Percentiles rank a stretch among this genome's conserved stretches.
Conservation (phyloP, 352 stramenopile genomes). For the Pythium insidiosum region DNA sequence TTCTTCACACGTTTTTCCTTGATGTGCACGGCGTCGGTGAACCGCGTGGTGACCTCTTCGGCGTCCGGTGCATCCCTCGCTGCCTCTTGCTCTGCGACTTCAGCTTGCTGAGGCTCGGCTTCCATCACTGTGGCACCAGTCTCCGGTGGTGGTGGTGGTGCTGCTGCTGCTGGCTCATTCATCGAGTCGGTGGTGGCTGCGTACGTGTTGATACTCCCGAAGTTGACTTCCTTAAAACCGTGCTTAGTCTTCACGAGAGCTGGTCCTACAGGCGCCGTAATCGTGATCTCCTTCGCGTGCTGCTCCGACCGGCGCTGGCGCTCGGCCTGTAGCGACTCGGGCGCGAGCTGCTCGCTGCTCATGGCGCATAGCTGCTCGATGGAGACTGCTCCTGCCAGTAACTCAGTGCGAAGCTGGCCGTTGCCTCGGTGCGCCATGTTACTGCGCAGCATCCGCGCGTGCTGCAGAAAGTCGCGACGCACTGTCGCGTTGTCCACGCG, state of each 20-base stretch:
- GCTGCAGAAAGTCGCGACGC: conserved; percentile 32
- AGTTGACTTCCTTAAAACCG: conserved; percentile 37
- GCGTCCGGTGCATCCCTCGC: too few relatives aligned
- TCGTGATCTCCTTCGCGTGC: conserved; percentile 31
- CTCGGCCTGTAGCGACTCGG: conserved; percentile 34
- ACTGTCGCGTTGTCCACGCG: conserved; percentile 20
- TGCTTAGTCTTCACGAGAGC: conserved; percentile 43
- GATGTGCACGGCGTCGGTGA: too few relatives aligned
- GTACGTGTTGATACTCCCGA: conserved; percentile 2
- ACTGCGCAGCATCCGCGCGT: conserved; percentile 41
- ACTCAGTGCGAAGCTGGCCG: conserved; percentile 25
- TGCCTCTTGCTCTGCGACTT: too few relatives aligned
- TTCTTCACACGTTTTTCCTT: too few relatives aligned
- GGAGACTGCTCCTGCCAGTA: conserved; percentile 20
- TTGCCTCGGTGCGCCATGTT: conserved; percentile 38
- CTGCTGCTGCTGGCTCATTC: neutral
- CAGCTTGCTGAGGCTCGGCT: too few relatives aligned
- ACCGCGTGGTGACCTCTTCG: too few relatives aligned
- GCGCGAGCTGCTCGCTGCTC: conserved; percentile 39
- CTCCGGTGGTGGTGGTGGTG: neutral
- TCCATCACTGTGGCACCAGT: conserved; percentile 1
- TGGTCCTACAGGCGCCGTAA: conserved; percentile 23
- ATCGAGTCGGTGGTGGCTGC: neutral
- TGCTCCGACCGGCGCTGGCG: conserved; percentile 30
- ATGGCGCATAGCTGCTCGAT: conserved; percentile 26